These are phyloP conservation scores for Backusella tuberculispora DNA, from an alignment of 192 early-diverging fungal species.

Conservation along the genomic window DNA sequence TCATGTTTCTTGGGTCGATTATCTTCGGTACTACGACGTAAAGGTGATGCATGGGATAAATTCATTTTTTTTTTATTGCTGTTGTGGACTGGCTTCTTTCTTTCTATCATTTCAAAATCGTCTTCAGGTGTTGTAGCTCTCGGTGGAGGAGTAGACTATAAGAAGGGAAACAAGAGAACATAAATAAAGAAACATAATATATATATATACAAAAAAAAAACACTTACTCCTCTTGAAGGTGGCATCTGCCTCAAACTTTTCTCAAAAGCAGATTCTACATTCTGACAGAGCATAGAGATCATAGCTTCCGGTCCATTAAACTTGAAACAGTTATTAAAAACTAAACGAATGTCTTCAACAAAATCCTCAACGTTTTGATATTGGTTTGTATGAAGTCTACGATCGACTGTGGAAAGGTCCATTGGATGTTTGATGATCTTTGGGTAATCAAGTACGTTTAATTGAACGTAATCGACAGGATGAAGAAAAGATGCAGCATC, in stretches of 20 bases:
- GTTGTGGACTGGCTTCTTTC: not conserved
- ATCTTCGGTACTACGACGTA: conserved; percentile 53
- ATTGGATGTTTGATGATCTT: conserved; percentile 71
- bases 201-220: too few relatives aligned
- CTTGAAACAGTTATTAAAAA: conserved; percentile 77
- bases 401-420: conserved; percentile 74
- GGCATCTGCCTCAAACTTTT: conserved; percentile 70
- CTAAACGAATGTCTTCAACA: conserved; percentile 64
- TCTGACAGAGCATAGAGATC: conserved; percentile 63
- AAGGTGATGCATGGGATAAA: conserved; percentile 27
- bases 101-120: conserved; percentile 15
- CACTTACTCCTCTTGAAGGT: conserved; percentile 51
- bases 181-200: too few relatives aligned
- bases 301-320: conserved; percentile 75
- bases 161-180: too few relatives aligned
- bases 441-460: conserved; percentile 77
- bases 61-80: not conserved
- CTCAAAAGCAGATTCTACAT: conserved; percentile 68
- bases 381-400: conserved; percentile 59
- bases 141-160: conserved; percentile 28
- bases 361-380: conserved; percentile 71
- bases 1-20: conserved; percentile 68
- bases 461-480: conserved; percentile 70
- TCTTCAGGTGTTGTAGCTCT: conserved; percentile 22
- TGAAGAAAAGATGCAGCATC: conserved; percentile 80